phyloP scores from a whole-genome alignment of 495 filamentous ascomycete species.

The Hyaloscypha variabilis region DNA sequence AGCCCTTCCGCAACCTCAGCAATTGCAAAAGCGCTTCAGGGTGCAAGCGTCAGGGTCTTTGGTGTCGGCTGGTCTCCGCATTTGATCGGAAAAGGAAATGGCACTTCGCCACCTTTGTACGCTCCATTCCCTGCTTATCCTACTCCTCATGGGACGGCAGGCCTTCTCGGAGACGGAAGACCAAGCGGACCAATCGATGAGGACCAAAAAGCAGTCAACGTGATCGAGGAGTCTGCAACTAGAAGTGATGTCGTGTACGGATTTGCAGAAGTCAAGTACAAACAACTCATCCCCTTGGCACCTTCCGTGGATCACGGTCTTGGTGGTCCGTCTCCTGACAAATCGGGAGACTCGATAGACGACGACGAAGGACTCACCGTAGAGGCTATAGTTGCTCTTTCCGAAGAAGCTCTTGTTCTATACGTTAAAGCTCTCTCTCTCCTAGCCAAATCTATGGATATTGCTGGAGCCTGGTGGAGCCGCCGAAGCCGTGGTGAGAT shows the following conservation, averaged over 20 bases:
- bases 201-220: constrained; percentile 74
- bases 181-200: constrained; percentile 68
- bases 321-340: constrained; percentile 59
- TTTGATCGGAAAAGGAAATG: constrained; percentile 67
- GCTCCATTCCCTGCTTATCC: constrained; percentile 85
- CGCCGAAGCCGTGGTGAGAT: constrained; percentile 71
- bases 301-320: constrained; percentile 75
- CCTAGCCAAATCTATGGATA: constrained; percentile 93
- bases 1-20: constrained; percentile 87
- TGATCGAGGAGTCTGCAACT: constrained; percentile 87
- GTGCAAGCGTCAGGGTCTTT: constrained; percentile 85
- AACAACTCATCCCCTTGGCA: constrained; percentile 85
- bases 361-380: constrained; percentile 76
- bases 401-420: constrained; percentile 92
- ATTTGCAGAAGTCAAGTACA: constrained; percentile 98
- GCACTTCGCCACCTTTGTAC: constrained; percentile 78
- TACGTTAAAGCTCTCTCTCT: constrained; percentile 93
- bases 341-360: constrained; percentile 41
- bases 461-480: constrained; percentile 91
- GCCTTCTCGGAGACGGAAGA: constrained; percentile 68
- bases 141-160: constrained; percentile 48
- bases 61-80: constrained; percentile 71
- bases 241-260: constrained; percentile 94
- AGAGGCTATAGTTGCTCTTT: constrained; percentile 82
- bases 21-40: constrained; percentile 91